These are phyloP conservation scores for Drechslera avenae DNA, from an alignment of 2,329 filamentous ascomycete species.

Conservation along the genomic window DNA sequence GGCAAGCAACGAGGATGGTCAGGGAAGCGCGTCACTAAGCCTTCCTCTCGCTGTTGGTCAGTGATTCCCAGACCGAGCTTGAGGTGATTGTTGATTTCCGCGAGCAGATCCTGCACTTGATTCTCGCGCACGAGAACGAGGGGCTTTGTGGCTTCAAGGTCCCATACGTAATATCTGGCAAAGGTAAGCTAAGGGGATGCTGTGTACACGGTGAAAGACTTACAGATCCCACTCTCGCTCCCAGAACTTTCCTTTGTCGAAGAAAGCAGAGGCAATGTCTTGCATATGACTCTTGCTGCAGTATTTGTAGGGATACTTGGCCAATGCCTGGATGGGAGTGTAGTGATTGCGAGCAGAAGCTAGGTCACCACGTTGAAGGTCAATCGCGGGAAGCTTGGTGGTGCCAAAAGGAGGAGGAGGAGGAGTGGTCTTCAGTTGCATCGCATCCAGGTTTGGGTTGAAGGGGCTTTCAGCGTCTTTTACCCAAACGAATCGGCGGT, in stretches of 20 bases:
- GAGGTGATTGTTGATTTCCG: conserved; percentile 64
- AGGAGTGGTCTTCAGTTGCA: conserved; percentile 11
- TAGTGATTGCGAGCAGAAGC: conserved; percentile 46
- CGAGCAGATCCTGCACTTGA: conserved; percentile 69
- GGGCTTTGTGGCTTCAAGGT: conserved; percentile 54
- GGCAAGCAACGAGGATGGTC: conserved; percentile 66
- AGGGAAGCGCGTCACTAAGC: conserved; percentile 67
- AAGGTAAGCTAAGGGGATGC: conserved; percentile 4
- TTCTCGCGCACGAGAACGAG: conserved; percentile 69
- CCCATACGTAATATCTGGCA: conserved; percentile 69
- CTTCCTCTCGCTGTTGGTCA: conserved; percentile 54
- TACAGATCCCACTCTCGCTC: conserved; percentile 76
- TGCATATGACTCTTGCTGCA: conserved; percentile 57
- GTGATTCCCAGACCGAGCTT: conserved; percentile 65
- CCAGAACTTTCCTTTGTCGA: conserved; percentile 63
- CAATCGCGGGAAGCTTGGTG: conserved; percentile 18
- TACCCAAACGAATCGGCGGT: conserved; percentile 30
- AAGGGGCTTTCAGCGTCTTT: conserved; percentile 30
- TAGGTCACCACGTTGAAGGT: conserved; percentile 39
- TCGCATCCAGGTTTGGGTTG: conserved; percentile 26
- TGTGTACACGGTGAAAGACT: conserved; percentile 49
- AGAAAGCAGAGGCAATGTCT: conserved; percentile 60
- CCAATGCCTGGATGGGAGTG: conserved; percentile 54
- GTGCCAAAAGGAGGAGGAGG: background rate
- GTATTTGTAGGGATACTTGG: conserved; percentile 64